Percentiles rank a stretch among this genome's conserved stretches.
Evolutionary conservation across 2,329 filamentous ascomycete species (phyloP).

Genomic region (Escovopsis sp.): DNA sequence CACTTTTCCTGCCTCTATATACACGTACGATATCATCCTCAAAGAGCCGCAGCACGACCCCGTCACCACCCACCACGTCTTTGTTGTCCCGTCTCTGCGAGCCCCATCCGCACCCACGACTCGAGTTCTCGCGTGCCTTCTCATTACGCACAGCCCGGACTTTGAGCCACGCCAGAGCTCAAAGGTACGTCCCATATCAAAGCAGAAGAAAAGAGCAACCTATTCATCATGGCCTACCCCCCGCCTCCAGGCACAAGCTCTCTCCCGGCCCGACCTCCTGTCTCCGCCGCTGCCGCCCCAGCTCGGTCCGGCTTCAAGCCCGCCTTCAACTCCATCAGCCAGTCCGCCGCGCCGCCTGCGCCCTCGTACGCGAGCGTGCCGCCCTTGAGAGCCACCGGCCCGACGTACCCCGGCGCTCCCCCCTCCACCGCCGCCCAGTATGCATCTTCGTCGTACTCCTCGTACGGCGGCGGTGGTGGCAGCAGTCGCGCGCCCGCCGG

Average conservation of each 20-base stretch:
- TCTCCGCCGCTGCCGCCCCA: constrained; percentile 26
- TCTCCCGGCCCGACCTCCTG: constrained; percentile 65
- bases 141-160: not conserved
- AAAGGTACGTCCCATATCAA: constrained; percentile 31
- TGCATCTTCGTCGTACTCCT: constrained; percentile 17
- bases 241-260: constrained; percentile 57
- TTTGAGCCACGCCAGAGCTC: constrained; percentile 27
- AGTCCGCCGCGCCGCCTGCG: constrained; percentile 21
- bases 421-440: constrained; percentile 12
- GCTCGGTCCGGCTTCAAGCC: constrained; percentile 30
- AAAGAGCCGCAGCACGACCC: no score
- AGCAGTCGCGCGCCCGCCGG: constrained; percentile 13
- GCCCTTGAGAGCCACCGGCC: constrained; percentile 6
- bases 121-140: not conserved
- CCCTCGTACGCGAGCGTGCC: constrained; percentile 15
- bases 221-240: constrained; percentile 74
- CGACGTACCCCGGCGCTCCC: constrained; percentile 19
- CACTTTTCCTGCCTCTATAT: no score
- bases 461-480: constrained; percentile 20
- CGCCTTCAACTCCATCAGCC: constrained; percentile 31
- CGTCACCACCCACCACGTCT: not conserved
- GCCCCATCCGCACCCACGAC: not conserved
- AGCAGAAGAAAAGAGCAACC: constrained; percentile 14
- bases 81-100: not conserved
- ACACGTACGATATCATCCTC: no score